Percentiles rank a stretch among this genome's conserved stretches.
phyloP scores from a whole-genome alignment of 805 yeast species.

The Myxozyma vanderwaltii region DNA sequence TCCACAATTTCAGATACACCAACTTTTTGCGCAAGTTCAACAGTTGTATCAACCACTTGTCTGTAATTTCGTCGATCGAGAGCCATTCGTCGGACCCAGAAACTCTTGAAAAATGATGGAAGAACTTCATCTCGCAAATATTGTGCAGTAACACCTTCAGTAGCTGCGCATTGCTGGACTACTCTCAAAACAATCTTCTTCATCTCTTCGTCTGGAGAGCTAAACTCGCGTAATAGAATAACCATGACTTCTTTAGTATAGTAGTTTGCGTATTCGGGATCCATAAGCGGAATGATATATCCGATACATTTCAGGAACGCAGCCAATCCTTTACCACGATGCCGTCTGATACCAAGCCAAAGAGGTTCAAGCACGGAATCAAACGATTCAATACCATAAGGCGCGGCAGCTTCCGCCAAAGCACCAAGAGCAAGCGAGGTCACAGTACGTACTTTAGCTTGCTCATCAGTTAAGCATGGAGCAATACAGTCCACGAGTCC shows the following conservation, averaged over 20 bases:
- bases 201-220: conserved; percentile 87
- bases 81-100: conserved; percentile 85
- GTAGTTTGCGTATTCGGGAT: conserved; percentile 73
- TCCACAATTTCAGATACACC: conserved; percentile 67
- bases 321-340: conserved; percentile 76
- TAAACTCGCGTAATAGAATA: conserved; percentile 69
- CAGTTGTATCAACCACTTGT: conserved; percentile 72
- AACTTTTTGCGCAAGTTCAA: conserved; percentile 62
- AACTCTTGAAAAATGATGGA: conserved; percentile 63
- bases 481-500: conserved; percentile 64
- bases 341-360: conserved; percentile 76
- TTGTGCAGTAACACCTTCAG: conserved; percentile 55
- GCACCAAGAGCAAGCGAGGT: conserved; percentile 73
- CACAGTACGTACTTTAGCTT: conserved; percentile 63
- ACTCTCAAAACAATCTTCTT: conserved; percentile 69
- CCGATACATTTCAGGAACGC: conserved; percentile 79
- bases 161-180: conserved; percentile 63
- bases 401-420: conserved; percentile 78
- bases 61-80: conserved; percentile 51
- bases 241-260: conserved; percentile 74
- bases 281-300: conserved; percentile 81
- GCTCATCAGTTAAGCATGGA: conserved; percentile 66
- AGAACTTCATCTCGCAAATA: conserved; percentile 56
- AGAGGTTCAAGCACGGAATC: conserved; percentile 71
- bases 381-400: conserved; percentile 89